A percentile compares a stretch with the other conserved stretches of the same genome.
phyloP scores from a whole-genome alignment of 768 basidiomycete genomes.

The Tulasnella sp. region DNA sequence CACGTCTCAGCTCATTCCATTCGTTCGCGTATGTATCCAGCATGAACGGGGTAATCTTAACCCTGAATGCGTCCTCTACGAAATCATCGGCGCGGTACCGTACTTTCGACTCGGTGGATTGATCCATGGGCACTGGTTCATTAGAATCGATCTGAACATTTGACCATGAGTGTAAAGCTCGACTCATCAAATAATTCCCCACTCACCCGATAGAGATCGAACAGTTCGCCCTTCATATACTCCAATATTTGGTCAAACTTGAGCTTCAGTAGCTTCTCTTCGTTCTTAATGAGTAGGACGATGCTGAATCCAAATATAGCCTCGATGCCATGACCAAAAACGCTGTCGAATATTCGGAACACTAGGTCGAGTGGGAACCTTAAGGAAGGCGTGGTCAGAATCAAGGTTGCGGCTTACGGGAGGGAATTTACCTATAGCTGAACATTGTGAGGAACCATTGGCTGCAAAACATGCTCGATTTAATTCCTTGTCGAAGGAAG shows the following conservation, averaged over 20 bases:
- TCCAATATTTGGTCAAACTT: conserved; percentile 88
- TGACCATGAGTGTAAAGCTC: background rate
- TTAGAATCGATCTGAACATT: background rate
- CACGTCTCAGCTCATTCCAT: conserved; percentile 71
- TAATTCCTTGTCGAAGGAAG: conserved; percentile 87
- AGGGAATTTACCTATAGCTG: conserved; percentile 66
- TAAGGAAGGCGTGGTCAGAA: background rate
- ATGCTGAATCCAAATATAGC: conserved; percentile 94
- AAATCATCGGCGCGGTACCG: conserved; percentile 71
- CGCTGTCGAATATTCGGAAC: conserved; percentile 93
- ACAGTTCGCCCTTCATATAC: conserved; percentile 71
- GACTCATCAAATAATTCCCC: background rate
- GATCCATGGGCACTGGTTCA: background rate
- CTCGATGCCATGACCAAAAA: conserved; percentile 93
- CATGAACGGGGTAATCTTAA: conserved; percentile 93
- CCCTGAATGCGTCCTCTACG: conserved; percentile 74
- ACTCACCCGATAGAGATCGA: conserved; percentile 69
- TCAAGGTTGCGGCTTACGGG: background rate
- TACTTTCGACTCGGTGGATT: conserved; percentile 16
- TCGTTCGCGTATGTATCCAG: conserved; percentile 83
- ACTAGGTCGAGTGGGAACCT: conserved; percentile 94
- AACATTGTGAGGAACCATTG: conserved; percentile 99
- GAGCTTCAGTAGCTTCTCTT: conserved; percentile 62
- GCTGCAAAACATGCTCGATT: conserved; percentile 96
- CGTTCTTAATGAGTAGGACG: conserved; percentile 78